Conservation (phyloP, 2,329 filamentous ascomycete species). For the Reticulascus tulasneorum region DNA sequence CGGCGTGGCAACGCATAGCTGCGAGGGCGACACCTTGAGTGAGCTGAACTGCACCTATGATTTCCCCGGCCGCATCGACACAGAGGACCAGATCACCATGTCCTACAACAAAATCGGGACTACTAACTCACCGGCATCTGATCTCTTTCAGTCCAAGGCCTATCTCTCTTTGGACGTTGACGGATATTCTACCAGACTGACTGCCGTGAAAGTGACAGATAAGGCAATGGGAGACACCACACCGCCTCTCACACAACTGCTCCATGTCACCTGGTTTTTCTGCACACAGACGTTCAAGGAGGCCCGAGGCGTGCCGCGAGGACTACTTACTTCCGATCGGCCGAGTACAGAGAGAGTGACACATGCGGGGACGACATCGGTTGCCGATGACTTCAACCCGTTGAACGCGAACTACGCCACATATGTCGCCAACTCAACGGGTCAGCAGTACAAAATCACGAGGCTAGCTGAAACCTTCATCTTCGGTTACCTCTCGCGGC, state of each 20-base stretch:
- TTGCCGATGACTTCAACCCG: no score
- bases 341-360: no score
- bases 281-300: no score
- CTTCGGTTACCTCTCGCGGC: neutral
- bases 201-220: neutral
- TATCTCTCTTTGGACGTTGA: neutral
- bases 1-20: neutral
- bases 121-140: neutral
- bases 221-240: neutral
- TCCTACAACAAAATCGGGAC: constrained; percentile 4
- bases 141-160: no score
- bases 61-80: neutral
- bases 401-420: constrained; percentile 4
- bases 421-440: neutral
- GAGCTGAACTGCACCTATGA: neutral
- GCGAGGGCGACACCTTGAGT: neutral
- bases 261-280: no score
- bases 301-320: no score
- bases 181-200: neutral
- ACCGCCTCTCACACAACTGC: neutral
- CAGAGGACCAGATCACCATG: neutral
- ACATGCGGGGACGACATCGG: no score
- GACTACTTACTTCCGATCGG: no score
- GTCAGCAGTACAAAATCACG: neutral
- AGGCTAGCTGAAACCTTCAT: neutral